Conservation (phyloP, 129 eudicot genomes). For the Tagetes erecta region DNA sequence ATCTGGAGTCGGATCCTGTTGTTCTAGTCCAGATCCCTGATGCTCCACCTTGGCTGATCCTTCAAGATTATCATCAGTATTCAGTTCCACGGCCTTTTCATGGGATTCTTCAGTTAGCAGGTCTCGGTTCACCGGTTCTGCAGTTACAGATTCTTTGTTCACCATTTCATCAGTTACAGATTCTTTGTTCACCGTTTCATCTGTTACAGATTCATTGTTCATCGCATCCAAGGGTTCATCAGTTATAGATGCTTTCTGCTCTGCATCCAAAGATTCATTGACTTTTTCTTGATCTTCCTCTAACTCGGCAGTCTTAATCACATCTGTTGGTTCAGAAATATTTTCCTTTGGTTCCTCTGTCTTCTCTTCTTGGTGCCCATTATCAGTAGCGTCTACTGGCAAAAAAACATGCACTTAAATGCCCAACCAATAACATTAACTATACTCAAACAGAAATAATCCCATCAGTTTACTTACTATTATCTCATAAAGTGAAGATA, state of each 20-base stretch:
- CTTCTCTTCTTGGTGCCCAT: constrained; percentile 49
- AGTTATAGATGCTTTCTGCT: constrained; percentile 30
- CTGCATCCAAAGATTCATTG: constrained; percentile 30
- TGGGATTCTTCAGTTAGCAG: constrained; percentile 28
- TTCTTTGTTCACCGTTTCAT: constrained; percentile 20
- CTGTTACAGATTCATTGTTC: background rate
- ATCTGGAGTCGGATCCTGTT: constrained; percentile 30
- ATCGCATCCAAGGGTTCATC: constrained; percentile 21
- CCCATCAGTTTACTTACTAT: background rate
- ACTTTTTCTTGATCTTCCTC: constrained; percentile 39
- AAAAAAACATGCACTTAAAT: background rate
- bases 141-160: background rate
- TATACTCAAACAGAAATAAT: background rate
- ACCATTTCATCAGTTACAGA: constrained; percentile 24
- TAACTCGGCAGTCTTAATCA: constrained; percentile 13
- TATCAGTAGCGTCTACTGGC: constrained; percentile 35
- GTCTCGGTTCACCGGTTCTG: constrained; percentile 17
- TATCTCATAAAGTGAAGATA: background rate
- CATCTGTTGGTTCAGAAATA: constrained; percentile 26
- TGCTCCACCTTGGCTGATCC: constrained; percentile 31
- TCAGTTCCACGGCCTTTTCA: constrained; percentile 15
- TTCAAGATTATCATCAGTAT: constrained; percentile 39
- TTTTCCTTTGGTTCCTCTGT: constrained; percentile 43
- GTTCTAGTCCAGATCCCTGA: constrained; percentile 39
- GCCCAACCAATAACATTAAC: background rate